phyloP scores from a whole-genome alignment of 257 asterid genomes.

The Penstemon newberryi region DNA sequence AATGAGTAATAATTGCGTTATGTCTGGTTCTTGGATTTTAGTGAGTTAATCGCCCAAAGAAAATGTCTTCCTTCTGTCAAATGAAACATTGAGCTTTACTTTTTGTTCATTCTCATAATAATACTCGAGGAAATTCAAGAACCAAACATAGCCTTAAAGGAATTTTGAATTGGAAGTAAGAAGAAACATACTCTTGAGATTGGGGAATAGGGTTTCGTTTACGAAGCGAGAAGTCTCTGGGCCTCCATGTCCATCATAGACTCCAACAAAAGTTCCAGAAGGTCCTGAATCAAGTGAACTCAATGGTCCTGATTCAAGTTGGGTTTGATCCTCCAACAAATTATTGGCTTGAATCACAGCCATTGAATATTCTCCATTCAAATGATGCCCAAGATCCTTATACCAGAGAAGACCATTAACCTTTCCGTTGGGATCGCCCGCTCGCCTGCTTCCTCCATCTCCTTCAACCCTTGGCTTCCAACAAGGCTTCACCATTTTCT shows the following conservation, averaged over 20 bases:
- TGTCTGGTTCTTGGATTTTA: too few relatives aligned
- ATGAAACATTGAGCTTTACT: too few relatives aligned
- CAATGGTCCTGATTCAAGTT: constrained; percentile 83
- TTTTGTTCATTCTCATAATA: too few relatives aligned
- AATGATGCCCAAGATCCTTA: constrained; percentile 77
- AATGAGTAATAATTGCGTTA: too few relatives aligned
- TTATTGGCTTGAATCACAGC: constrained; percentile 84
- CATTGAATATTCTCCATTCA: constrained; percentile 86
- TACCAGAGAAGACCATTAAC: constrained; percentile 86
- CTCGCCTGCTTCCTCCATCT: constrained; percentile 49
- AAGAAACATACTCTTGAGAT: constrained; percentile 74
- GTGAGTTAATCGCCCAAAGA: too few relatives aligned
- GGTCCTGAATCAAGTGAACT: constrained; percentile 72
- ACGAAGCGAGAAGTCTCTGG: constrained; percentile 88
- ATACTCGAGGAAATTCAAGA: too few relatives aligned
- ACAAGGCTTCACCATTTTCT: constrained; percentile 76
- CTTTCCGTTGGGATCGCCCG: constrained; percentile 57
- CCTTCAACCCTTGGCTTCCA: constrained; percentile 81
- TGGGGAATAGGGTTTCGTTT: constrained; percentile 59
- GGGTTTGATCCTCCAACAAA: constrained; percentile 93
- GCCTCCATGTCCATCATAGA: constrained; percentile 99
- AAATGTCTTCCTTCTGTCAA: too few relatives aligned
- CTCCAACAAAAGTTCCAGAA: constrained; percentile 83
- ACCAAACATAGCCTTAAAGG: background rate
- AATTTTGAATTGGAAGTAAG: constrained; percentile 8